Conservation (phyloP, 2,329 filamentous ascomycete genomes). For the Westerdykella ornata region DNA sequence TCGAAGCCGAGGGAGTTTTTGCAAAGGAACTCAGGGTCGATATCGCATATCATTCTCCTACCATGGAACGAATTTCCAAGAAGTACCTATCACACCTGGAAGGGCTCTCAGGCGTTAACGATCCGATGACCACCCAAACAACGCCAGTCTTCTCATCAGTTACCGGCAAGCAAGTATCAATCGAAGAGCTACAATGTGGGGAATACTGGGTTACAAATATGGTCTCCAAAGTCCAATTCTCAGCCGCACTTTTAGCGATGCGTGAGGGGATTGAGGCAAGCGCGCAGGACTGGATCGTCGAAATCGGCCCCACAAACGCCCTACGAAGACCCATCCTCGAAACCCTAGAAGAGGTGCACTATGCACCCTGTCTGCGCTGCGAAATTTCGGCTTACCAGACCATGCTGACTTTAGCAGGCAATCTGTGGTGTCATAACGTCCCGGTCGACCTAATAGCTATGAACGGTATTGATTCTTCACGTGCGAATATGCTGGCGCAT, state of each 20-base stretch:
- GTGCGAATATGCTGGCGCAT: slow-evolving; percentile 10
- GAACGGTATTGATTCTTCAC: too few species aligned
- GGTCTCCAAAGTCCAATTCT: slow-evolving; percentile 31
- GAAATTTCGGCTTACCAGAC: too few species aligned
- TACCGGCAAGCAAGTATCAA: slow-evolving; percentile 5
- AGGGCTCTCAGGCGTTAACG: neutral
- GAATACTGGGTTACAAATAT: slow-evolving; percentile 37
- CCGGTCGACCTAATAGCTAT: too few species aligned
- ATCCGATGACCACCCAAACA: too few species aligned
- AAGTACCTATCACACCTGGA: slow-evolving; percentile 5
- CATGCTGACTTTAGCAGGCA: too few species aligned
- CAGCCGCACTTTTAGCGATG: too few species aligned
- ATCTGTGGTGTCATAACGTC: too few species aligned
- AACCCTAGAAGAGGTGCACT: too few species aligned
- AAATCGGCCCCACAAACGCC: slow-evolving; percentile 16
- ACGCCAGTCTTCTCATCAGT: slow-evolving; percentile 13
- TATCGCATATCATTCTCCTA: slow-evolving; percentile 40
- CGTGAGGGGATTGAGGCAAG: too few species aligned
- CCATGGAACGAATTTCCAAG: slow-evolving; percentile 34
- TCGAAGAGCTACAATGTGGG: neutral
- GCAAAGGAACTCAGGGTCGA: slow-evolving; percentile 35
- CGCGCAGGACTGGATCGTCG: slow-evolving; percentile 6
- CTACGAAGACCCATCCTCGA: slow-evolving; percentile 7
- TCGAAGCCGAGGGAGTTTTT: slow-evolving; percentile 35
- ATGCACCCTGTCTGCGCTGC: too few species aligned